Conservation (phyloP, 2,329 filamentous ascomycete genomes). For the Fusarium irregulare region DNA sequence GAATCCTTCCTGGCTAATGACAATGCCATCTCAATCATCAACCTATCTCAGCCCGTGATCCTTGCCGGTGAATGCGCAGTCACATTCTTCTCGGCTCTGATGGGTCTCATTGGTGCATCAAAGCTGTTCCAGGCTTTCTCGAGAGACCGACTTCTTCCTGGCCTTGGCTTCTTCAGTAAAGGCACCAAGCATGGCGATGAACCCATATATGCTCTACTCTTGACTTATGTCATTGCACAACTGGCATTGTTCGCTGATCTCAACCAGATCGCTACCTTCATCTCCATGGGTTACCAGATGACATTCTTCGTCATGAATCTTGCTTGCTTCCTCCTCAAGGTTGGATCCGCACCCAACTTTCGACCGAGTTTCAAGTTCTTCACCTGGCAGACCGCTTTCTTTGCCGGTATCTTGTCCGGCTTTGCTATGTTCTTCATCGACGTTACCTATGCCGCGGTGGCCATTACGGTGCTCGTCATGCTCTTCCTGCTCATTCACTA, state of each 20-base stretch:
- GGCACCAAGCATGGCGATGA: conserved; percentile 79
- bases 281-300: conserved; percentile 94
- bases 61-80: conserved; percentile 86
- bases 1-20: conserved; percentile 78
- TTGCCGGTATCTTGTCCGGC: conserved; percentile 80
- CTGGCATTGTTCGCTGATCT: conserved; percentile 84
- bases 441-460: conserved; percentile 80
- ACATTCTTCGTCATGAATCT: conserved; percentile 91
- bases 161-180: conserved; percentile 77
- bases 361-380: conserved; percentile 90
- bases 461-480: conserved; percentile 78
- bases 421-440: conserved; percentile 92
- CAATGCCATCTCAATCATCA: conserved; percentile 86
- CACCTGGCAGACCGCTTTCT: conserved; percentile 83
- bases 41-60: conserved; percentile 77
- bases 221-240: conserved; percentile 82
- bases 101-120: conserved; percentile 87
- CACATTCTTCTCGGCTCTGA: conserved; percentile 85
- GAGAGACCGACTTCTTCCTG: conserved; percentile 81
- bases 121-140: conserved; percentile 87
- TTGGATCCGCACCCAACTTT: conserved; percentile 90
- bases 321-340: conserved; percentile 86
- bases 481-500: conserved; percentile 89
- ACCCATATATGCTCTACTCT: conserved; percentile 78
- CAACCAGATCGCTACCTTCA: conserved; percentile 88